Base-by-base conservation (phyloP, 495 filamentous ascomycete genomes). In the Xylaria curta region DNA sequence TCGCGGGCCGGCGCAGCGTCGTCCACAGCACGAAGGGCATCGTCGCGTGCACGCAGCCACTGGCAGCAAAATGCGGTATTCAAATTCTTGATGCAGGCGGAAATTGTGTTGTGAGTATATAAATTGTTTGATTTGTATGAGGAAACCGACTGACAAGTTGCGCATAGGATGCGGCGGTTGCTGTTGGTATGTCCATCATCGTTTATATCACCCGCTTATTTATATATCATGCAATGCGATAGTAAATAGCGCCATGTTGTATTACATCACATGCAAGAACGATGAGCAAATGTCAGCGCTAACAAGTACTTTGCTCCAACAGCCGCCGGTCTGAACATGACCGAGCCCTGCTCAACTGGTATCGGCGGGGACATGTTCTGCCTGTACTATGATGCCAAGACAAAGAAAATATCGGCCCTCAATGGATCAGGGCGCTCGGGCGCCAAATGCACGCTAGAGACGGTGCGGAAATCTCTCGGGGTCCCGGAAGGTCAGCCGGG, bases 291-390 rank as follows among this genome's bases (percentile, higher is more conserved):
- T 4, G 17, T 7, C 4, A 31, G 53, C 53, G 26, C 53, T 56
- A 31, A 56, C 53, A 56, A 17, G 13, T 56, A 56, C 19, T 60
- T 19, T 19, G n/a, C 58, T 33, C 58, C 17, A 8, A 64, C 31
- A 89, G 93, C 94, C 56, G 96, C 96, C 47, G 93, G 88, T 36
- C 82, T 99, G 33, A 98, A 97, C 82, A 89, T 98, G 80, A 97
- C 97, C 4, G 97, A 99, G 77, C 97, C 96, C 15, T 88, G 90
- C 51, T 94, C 91, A 0, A 98, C 96, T 3, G 96, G 96, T n/a
- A 97, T 99, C 72, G 96, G 97, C 70, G 96, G 96, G 42, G 96
- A 99, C 82, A 94, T 97, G 90, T 99, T 99, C 85, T 97, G 94
- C 79, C 90, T 99, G 12, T 98, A 90, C 86, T 98, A 97, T 82